Evolutionary conservation across 176 grass and related monocot genomes (phyloP).

Genomic region (Cenchrus americanus): DNA sequence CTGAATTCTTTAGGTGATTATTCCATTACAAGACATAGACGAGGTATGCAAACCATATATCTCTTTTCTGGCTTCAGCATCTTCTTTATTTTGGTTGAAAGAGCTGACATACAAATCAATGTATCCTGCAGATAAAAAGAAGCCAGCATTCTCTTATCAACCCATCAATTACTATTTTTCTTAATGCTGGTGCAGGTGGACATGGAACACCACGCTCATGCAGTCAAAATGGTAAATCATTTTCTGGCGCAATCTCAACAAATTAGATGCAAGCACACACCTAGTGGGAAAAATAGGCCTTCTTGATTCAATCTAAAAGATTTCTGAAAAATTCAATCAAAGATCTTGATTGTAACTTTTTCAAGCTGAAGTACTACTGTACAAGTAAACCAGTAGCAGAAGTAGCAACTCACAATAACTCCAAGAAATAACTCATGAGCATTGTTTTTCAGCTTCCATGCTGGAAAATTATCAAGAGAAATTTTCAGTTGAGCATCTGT

Average conservation of each 20-base stretch:
- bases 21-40: slow-evolving; percentile 90
- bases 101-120: slow-evolving; percentile 15
- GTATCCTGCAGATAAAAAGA: slow-evolving; percentile 74
- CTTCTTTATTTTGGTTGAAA: slow-evolving; percentile 33
- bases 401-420: neutral
- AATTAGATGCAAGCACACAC: slow-evolving; percentile 10
- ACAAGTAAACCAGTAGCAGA: slow-evolving; percentile 11
- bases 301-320: slow-evolving; percentile 12
- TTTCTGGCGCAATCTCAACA: slow-evolving; percentile 24
- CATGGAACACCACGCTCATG: slow-evolving; percentile 60
- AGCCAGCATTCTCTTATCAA: slow-evolving; percentile 92
- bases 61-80: slow-evolving; percentile 34
- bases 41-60: slow-evolving; percentile 59
- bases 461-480: slow-evolving; percentile 37
- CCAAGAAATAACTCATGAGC: neutral
- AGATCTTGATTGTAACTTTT: slow-evolving; percentile 10
- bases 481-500: slow-evolving; percentile 24
- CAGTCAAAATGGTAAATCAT: slow-evolving; percentile 65
- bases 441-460: slow-evolving; percentile 31
- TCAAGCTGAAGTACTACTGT: slow-evolving; percentile 28
- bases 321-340: slow-evolving; percentile 26
- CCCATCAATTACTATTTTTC: slow-evolving; percentile 82
- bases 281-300: slow-evolving; percentile 27
- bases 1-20: slow-evolving; percentile 67
- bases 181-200: slow-evolving; percentile 64